These are phyloP conservation scores for Prorocentrum cordatum DNA, from an alignment of 169 alveolate genomes.

Conservation along the genomic window DNA sequence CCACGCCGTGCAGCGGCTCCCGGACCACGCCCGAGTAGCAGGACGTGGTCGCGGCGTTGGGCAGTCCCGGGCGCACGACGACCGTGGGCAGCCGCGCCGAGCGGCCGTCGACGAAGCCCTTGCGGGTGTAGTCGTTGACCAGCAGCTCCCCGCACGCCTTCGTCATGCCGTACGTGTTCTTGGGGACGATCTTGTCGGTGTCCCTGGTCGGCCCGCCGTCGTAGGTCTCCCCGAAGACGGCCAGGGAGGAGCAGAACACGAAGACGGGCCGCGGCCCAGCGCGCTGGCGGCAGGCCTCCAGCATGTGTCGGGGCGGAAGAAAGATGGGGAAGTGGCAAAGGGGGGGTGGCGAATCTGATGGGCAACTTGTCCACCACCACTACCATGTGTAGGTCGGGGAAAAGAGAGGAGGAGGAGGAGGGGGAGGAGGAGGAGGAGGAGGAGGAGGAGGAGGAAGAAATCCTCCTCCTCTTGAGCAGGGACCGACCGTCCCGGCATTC, in stretches of 20 bases:
- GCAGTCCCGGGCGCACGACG: constrained; percentile 46
- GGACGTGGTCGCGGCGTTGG: constrained; percentile 49
- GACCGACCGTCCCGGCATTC: too few species aligned
- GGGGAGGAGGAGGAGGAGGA: too few species aligned
- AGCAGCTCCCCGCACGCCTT: constrained; percentile 34
- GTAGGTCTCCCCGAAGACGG: constrained; percentile 49
- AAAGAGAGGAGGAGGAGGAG: too few species aligned
- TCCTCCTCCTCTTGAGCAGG: too few species aligned
- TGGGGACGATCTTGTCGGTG: constrained; percentile 34
- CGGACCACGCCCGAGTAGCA: constrained; percentile 62
- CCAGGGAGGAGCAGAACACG: constrained; percentile 27
- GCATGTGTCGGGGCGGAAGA: background rate
- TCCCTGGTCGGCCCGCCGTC: background rate
- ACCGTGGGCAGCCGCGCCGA: constrained; percentile 56
- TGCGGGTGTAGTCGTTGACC: constrained; percentile 36
- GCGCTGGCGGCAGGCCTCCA: background rate
- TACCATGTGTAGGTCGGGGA: too few species aligned
- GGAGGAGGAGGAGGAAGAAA: too few species aligned
- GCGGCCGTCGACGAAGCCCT: constrained; percentile 55
- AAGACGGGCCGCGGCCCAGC: background rate
- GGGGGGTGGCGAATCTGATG: background rate
- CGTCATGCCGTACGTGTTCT: constrained; percentile 52
- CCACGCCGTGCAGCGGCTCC: constrained; percentile 47
- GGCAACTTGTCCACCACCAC: too few species aligned
- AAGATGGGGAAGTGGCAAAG: background rate